Evolutionary conservation across 306 rosid genomes (phyloP), one percentile per base, ranked within the genome.

Genomic region (Cucurbita ficifolia): DNA sequence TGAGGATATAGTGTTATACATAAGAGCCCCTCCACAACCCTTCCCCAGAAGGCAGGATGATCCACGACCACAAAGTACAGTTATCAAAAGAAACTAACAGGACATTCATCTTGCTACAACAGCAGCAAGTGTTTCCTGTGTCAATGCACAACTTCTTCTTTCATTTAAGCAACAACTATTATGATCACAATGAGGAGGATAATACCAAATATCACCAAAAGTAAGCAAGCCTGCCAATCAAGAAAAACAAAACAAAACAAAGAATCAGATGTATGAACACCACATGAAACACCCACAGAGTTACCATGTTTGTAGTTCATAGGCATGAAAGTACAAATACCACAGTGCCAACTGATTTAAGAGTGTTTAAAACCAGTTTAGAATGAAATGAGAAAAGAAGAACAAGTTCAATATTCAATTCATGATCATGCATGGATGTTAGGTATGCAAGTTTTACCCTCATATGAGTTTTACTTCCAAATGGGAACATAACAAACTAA

Each of bases 171-270:
- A 52, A 91, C 97, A 45, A 93, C 88, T 54, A 93, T 87, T 71
- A 93, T 79, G 76, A 93, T 76, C 84, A 90, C 86, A 56, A 93
- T 93, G 72, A 93, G 97, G 67, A 93, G 96, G 79, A 93, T 92
- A 13, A 93, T 82, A 67, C 96, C 98, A 49, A 93, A 90, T 80
- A 93, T 93, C 84, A 93, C 98, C 96, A 87, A 72, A 64, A 93
- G 98, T 86, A 93, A 88, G 86, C 97, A 93, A 33, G 90, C 59
- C 98, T 93, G 84, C 14, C 43, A 19, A 68, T 45, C 38, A 42
- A 64, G 42, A 76, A 67, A 38, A 73, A 59, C 57, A 21, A 52
- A 53, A 16, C 42, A 45, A 21, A 70, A 14, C 46, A 39, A 10
- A 4, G 14, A 35, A 22, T 42, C 36, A 19, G 70, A 48, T 61